These are phyloP conservation scores for Microbotryum intermedium DNA, from an alignment of 1,284 basidiomycete genomes.

Conservation along the genomic window DNA sequence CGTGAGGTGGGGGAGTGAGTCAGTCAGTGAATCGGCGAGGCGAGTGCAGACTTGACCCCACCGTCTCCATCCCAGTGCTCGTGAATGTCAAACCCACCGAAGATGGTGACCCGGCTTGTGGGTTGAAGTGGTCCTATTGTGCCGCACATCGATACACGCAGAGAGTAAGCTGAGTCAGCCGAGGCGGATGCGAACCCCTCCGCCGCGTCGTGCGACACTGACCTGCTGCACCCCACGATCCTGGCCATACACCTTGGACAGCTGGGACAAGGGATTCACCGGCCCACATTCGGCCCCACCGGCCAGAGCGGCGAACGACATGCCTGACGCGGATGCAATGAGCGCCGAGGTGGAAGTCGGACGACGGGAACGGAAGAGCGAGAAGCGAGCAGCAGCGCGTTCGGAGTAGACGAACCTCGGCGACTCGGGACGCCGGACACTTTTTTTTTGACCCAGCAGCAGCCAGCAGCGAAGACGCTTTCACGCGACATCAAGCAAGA, in stretches of 20 bases:
- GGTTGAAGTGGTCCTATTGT: conserved; percentile 16
- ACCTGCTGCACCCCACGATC: conserved; percentile 73
- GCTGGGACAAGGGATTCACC: conserved; percentile 64
- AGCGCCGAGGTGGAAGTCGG: no score
- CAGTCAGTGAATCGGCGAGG: no score
- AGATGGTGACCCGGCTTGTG: conserved; percentile 22
- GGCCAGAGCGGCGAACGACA: conserved; percentile 25
- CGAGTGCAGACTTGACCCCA: no score
- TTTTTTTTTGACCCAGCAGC: no score
- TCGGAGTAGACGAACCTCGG: no score
- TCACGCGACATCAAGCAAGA: no score
- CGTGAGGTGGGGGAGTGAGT: no score
- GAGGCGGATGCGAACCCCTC: not conserved
- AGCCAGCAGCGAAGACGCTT: no score
- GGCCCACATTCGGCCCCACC: conserved; percentile 63
- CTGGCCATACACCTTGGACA: conserved; percentile 64
- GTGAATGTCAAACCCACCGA: not conserved
- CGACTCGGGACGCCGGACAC: no score
- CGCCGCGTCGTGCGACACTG: conserved; percentile 48
- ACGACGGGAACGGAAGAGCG: not conserved
- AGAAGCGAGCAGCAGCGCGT: no score
- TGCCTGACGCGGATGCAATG: not conserved
- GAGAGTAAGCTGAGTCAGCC: not conserved
- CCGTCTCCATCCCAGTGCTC: no score
- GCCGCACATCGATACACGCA: conserved; percentile 4